These are phyloP conservation scores for Thelephora terrestris DNA, from an alignment of 1,284 basidiomycete genomes.

Conservation along the genomic window DNA sequence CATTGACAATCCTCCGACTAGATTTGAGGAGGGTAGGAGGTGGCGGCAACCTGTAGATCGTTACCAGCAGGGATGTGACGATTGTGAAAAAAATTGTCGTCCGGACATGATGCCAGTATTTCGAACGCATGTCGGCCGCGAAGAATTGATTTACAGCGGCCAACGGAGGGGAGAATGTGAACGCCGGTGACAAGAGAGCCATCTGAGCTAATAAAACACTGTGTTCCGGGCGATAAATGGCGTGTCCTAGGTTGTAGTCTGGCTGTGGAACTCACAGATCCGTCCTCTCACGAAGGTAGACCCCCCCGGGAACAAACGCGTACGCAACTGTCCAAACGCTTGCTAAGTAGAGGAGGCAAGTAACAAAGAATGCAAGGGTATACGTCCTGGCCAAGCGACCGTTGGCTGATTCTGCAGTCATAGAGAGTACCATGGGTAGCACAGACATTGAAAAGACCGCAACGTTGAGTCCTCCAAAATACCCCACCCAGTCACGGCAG, in stretches of 20 bases:
- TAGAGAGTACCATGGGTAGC: conserved; percentile 44
- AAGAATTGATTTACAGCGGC: too few relatives aligned
- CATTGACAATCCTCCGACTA: conserved; percentile 64
- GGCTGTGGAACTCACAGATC: conserved; percentile 40
- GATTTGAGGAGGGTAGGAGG: conserved; percentile 52
- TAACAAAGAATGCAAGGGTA: conserved; percentile 50
- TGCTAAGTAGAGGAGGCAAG: conserved; percentile 56
- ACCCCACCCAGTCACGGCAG: conserved; percentile 67
- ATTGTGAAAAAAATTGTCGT: neutral
- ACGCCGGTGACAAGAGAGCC: neutral
- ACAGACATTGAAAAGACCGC: conserved; percentile 62
- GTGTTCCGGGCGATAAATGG: neutral
- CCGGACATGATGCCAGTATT: too few relatives aligned
- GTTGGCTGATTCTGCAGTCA: conserved; percentile 29
- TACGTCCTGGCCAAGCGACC: conserved; percentile 37
- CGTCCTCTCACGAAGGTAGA: conserved; percentile 73
- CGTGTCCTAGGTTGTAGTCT: neutral
- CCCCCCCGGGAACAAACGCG: conserved; percentile 85
- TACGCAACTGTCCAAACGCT: conserved; percentile 81
- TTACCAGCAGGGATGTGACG: conserved; percentile 34
- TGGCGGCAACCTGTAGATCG: conserved; percentile 42
- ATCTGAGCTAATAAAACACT: neutral
- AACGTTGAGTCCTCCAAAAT: conserved; percentile 58
- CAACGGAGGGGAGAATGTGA: neutral
- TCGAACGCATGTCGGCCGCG: too few relatives aligned